Evolutionary conservation across 2,329 filamentous ascomycete species (phyloP).

Genomic region (Xylariaceae sp.): DNA sequence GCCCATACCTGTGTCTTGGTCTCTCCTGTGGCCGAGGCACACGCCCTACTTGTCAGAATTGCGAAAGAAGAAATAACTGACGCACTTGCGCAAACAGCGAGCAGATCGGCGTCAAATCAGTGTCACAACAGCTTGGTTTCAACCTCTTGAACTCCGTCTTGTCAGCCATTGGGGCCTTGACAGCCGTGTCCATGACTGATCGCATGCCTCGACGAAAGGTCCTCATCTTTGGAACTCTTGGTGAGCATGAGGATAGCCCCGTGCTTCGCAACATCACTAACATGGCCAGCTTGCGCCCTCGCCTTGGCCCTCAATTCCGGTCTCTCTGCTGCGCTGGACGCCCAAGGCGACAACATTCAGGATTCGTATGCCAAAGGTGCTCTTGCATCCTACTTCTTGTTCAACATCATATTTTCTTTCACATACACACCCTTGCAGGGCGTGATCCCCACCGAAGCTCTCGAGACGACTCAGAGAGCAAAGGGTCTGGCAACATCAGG

Average conservation of each 20-base stretch:
- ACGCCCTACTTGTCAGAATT: too few relatives aligned
- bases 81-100: too few relatives aligned
- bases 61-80: too few relatives aligned
- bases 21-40: too few relatives aligned
- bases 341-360: conserved; percentile 27
- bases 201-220: conserved; percentile 43
- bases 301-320: conserved; percentile 42
- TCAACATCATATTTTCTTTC: conserved; percentile 46
- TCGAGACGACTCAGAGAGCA: conserved; percentile 44
- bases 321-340: conserved; percentile 34
- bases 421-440: conserved; percentile 46
- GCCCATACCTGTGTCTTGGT: too few relatives aligned
- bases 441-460: conserved; percentile 41
- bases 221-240: conserved; percentile 39
- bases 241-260: conserved; percentile 10
- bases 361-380: conserved; percentile 37
- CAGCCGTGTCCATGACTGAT: conserved; percentile 39
- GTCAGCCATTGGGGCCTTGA: conserved; percentile 40
- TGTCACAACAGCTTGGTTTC: conserved; percentile 38
- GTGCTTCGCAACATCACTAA: conserved; percentile 5
- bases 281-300: conserved; percentile 30
- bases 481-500: conserved; percentile 42
- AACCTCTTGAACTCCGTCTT: conserved; percentile 44
- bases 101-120: conserved; percentile 32
- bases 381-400: conserved; percentile 44